phyloP scores from a whole-genome alignment of 352 stramenopile species.

The Globisporangium parvum region DNA sequence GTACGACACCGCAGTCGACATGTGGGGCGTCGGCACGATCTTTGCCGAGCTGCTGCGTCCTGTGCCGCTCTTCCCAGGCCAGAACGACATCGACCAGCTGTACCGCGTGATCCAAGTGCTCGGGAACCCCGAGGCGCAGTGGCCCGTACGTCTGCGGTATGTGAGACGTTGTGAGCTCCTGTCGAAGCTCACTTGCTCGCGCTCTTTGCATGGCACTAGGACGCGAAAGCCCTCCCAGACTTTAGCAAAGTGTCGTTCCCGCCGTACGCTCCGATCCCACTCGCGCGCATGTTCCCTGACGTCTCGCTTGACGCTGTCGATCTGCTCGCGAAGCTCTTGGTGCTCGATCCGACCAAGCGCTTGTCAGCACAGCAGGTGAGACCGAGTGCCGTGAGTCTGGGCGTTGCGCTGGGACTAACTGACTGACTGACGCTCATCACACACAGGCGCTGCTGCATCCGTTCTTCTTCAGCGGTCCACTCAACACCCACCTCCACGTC shows the following conservation, averaged over 20 bases:
- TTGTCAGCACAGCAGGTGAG: constrained; percentile 37
- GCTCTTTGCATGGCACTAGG: constrained; percentile 6
- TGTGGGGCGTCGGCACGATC: constrained; percentile 67
- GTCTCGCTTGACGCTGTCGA: constrained; percentile 32
- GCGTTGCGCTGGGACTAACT: not conserved
- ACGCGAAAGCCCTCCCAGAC: constrained; percentile 45
- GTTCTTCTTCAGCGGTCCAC: constrained; percentile 36
- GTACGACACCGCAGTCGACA: constrained; percentile 61
- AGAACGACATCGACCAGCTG: constrained; percentile 82
- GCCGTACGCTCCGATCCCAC: constrained; percentile 33
- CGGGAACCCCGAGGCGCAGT: constrained; percentile 45
- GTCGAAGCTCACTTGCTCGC: not conserved
- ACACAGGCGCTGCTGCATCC: constrained; percentile 32
- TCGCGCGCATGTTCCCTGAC: constrained; percentile 44
- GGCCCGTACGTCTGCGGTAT: constrained; percentile 24
- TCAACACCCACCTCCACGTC: constrained; percentile 15
- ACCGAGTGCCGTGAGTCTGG: not conserved
- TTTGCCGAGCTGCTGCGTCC: constrained; percentile 58
- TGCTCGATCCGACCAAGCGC: constrained; percentile 26
- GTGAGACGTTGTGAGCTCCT: not conserved
- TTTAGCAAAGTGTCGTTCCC: constrained; percentile 70
- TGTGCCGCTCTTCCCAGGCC: constrained; percentile 64
- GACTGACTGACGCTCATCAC: not conserved
- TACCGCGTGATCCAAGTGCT: constrained; percentile 66
- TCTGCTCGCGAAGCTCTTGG: constrained; percentile 36